These are phyloP conservation scores for Pouteria glomerata DNA, from an alignment of 148 eudicot species.

Conservation along the genomic window DNA sequence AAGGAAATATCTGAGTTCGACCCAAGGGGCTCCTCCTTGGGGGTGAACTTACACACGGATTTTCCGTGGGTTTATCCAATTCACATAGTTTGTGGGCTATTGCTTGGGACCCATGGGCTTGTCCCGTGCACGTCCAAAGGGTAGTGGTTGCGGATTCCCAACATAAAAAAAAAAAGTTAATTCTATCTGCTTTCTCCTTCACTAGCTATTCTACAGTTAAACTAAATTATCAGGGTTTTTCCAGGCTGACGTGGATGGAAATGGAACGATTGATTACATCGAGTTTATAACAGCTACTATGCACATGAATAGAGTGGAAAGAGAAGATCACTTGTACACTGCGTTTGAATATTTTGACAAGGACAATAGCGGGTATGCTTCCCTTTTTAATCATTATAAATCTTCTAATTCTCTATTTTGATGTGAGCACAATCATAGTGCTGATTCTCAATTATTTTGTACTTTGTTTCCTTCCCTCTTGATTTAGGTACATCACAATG, in stretches of 20 bases:
- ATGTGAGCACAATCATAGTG: not conserved
- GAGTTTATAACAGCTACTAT: slow-evolving; percentile 93
- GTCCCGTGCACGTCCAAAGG: no score
- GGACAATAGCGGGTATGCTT: slow-evolving; percentile 88
- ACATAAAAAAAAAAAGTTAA: no score
- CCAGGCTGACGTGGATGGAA: slow-evolving; percentile 95
- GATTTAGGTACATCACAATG: slow-evolving; percentile 70
- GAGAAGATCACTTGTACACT: slow-evolving; percentile 73
- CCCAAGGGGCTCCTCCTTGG: no score
- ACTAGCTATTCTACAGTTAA: not conserved
- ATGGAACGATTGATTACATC: slow-evolving; percentile 89
- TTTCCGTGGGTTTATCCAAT: no score
- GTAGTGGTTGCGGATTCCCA: no score
- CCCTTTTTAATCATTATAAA: not conserved
- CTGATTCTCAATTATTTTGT: not conserved
- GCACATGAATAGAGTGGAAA: slow-evolving; percentile 93
- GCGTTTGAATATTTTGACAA: slow-evolving; percentile 89
- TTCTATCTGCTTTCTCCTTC: slow-evolving; percentile 7
- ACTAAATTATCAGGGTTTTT: slow-evolving; percentile 5
- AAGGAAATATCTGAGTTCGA: no score
- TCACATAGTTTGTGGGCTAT: no score
- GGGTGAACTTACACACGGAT: no score
- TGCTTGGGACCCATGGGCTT: no score
- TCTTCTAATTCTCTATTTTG: not conserved
- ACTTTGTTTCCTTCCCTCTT: slow-evolving; percentile 7